These are phyloP conservation scores for Tilletiopsis washingtonensis DNA, from an alignment of 1,284 basidiomycete genomes.

Conservation along the genomic window DNA sequence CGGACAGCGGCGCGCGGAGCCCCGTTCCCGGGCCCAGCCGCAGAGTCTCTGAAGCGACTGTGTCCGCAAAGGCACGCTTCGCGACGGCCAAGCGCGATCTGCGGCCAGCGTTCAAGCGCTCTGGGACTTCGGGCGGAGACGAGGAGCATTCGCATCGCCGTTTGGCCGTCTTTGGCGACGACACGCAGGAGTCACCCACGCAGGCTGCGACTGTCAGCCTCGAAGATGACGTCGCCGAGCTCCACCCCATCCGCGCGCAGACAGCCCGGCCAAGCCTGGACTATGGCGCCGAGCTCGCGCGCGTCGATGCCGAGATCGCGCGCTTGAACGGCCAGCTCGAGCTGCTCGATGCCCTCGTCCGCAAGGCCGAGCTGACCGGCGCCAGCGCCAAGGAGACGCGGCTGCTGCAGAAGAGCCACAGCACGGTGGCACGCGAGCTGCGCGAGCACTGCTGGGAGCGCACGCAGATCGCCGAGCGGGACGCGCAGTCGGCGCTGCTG, in stretches of 20 bases:
- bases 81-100: neutral
- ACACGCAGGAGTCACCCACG: neutral
- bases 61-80: too few relatives aligned
- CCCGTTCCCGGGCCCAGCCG: too few relatives aligned
- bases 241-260: too few relatives aligned
- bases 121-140: neutral
- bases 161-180: neutral
- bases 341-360: conserved; percentile 75
- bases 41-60: too few relatives aligned
- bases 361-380: conserved; percentile 87
- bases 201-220: neutral
- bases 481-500: conserved; percentile 83
- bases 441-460: conserved; percentile 72
- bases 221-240: neutral
- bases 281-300: neutral
- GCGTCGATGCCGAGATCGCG: conserved; percentile 58
- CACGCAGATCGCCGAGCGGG: conserved; percentile 60
- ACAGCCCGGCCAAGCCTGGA: too few relatives aligned
- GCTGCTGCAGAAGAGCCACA: conserved; percentile 70
- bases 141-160: neutral
- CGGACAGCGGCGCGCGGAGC: neutral
- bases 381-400: conserved; percentile 69
- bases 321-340: conserved; percentile 70
- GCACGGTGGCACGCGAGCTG: conserved; percentile 70
- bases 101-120: neutral